Evolutionary conservation across 495 filamentous ascomycete genomes (phyloP), one percentile per base, ranked within the genome.

Genomic region (Aspergillus biplanus): DNA sequence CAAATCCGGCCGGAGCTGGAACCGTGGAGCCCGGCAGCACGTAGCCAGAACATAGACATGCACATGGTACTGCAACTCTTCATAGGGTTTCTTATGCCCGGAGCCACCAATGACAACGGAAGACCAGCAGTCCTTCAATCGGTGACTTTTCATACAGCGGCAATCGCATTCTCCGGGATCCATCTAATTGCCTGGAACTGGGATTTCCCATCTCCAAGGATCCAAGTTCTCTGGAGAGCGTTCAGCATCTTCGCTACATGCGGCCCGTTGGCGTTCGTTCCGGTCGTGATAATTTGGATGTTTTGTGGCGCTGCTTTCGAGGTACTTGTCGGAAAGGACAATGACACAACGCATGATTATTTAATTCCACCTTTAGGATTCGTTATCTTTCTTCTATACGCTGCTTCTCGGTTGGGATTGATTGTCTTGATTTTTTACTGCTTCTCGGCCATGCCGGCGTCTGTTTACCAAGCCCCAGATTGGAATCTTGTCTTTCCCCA

Each of bases 351-450:
- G n/a, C n/a, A n/a, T n/a, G n/a, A n/a, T n/a, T n/a, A n/a, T n/a
- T n/a, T n/a, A n/a, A n/a, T n/a, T n/a, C n/a, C n/a, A n/a, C n/a
- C n/a, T n/a, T n/a, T n/a, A n/a, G n/a, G n/a, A n/a, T n/a, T n/a
- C n/a, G n/a, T n/a, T n/a, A n/a, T n/a, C n/a, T n/a, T n/a, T n/a
- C n/a, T n/a, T n/a, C n/a, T n/a, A n/a, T n/a, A n/a, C n/a, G n/a
- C n/a, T n/a, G 31, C n/a, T 35, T 55, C 32, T 55, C 52, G 52
- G n/a, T 33, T 55, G 15, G 52, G 52, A 3, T 33, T 55, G 13
- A 35, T 55, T 18, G 52, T 55, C 33, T 55, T 55, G 52, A 37
- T 37, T 6, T 55, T 55, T 55, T 55, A 55, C 7, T 55, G 52
- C 11, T 55, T 55, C 33, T 1, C 2, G 6, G 12, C 12, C 2